Evolutionary conservation across 805 yeast genomes (phyloP), one percentile per base, ranked within the genome.

Genomic region (Starmerella etchellsii): DNA sequence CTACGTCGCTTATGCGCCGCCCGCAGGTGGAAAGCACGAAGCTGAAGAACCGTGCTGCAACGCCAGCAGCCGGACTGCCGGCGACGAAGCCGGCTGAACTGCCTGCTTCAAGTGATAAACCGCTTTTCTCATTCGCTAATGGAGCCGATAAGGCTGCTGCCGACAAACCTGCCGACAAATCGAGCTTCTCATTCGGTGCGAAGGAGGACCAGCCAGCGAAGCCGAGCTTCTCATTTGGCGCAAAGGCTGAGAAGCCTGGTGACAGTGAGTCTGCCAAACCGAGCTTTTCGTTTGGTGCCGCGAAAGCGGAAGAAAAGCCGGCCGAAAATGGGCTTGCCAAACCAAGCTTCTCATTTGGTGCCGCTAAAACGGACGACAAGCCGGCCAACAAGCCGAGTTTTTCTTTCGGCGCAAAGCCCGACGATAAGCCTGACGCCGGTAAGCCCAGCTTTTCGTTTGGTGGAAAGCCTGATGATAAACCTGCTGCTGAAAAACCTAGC

Each of bases 11-110:
- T 7, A n/a, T 37, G 11, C 38, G 41, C 8, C 36, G 47, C 23
- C 50, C 44, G 3, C 45, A 42, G 34, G 43, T 40, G 19, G 45
- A 39, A 23, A 44, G 46, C 23, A 34, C 11, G 26, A 37, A 36
- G 25, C 36, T 43, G 6, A 27, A 31, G 14, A 8, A 20, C 7
- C 13, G 19, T 25, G 14, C 34, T 1, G 3, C 24, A 4, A 16
- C n/a, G 13, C 24, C 31, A 15, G 38, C 13, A 21, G 33, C 4
- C 7, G 19, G 20, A 29, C 25, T 11, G 13, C 2, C 34, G 9
- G 24, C 33, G 13, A 20, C 6, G 21, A 10, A 31, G 34, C 38
- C 44, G 10, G 31, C n/a, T n/a, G n/a, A n/a, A n/a, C n/a, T n/a
- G n/a, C n/a, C n/a, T n/a, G n/a, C n/a, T n/a, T n/a, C n/a, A n/a